Conservation (phyloP, 148 eudicot species). For the Rhododendron kiyosumense region DNA sequence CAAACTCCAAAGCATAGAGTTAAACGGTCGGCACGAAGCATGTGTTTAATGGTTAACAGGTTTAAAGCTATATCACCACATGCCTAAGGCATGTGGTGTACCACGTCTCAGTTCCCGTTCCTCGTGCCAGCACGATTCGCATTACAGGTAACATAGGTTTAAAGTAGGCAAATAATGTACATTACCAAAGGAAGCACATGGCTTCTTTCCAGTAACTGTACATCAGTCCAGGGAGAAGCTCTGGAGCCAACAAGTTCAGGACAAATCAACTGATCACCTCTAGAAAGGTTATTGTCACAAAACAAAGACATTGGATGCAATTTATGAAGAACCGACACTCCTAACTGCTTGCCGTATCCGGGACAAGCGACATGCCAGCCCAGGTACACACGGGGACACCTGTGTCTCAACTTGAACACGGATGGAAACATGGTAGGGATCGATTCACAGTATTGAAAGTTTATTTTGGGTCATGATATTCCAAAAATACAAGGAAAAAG, state of each 20-base stretch:
- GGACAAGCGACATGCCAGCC: not conserved
- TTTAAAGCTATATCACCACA: not conserved
- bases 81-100: not conserved
- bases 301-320: not conserved
- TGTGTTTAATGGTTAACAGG: not conserved
- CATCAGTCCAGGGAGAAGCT: not conserved
- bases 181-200: not conserved
- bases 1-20: not conserved
- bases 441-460: not conserved
- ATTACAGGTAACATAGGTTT: not conserved
- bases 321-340: not conserved
- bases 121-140: not conserved
- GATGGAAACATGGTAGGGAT: not conserved
- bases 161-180: not conserved
- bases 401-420: not conserved
- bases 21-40: not conserved
- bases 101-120: not conserved
- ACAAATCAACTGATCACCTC: not conserved
- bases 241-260: not conserved
- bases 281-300: not conserved
- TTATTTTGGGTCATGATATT: not conserved
- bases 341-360: not conserved
- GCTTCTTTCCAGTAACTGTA: not conserved
- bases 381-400: not conserved
- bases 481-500: not conserved